These are phyloP conservation scores for Saccharomyces hybrid DNA, from an alignment of 1,139 yeast species.

Conservation along the genomic window DNA sequence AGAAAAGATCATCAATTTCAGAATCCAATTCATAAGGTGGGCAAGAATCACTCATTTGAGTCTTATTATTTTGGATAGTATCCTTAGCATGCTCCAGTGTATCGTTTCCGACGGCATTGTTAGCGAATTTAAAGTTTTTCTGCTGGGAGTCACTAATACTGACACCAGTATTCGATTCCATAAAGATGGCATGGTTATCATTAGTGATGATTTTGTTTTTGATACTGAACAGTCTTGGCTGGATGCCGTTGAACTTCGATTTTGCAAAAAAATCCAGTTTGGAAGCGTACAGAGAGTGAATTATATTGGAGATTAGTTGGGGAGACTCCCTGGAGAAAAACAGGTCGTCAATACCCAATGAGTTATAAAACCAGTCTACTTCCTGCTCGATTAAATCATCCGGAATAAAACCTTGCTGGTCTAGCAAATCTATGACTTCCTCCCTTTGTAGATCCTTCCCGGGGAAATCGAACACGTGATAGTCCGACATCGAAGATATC, in stretches of 20 bases:
- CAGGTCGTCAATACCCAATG: constrained; percentile 84
- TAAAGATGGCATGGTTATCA: constrained; percentile 85
- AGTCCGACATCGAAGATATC: constrained; percentile 46
- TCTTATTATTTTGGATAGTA: background rate
- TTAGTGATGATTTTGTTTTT: constrained; percentile 32
- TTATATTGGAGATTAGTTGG: constrained; percentile 69
- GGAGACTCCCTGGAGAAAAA: constrained; percentile 85
- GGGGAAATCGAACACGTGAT: constrained; percentile 65
- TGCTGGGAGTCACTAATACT: constrained; percentile 1
- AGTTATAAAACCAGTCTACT: constrained; percentile 82
- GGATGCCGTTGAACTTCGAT: constrained; percentile 35
- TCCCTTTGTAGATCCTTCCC: constrained; percentile 80
- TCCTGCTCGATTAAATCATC: constrained; percentile 79
- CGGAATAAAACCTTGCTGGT: constrained; percentile 82
- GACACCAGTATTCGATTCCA: constrained; percentile 47
- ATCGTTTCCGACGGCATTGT: background rate
- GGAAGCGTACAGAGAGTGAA: constrained; percentile 83
- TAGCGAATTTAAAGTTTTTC: background rate
- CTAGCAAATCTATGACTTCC: constrained; percentile 73
- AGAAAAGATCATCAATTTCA: constrained; percentile 72
- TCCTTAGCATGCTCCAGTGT: constrained; percentile 1
- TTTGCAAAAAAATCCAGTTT: constrained; percentile 82
- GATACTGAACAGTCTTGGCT: constrained; percentile 26
- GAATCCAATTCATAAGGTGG: constrained; percentile 46
- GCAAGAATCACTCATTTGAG: background rate